A percentile compares a stretch with the other conserved stretches of the same genome.
Conservation (phyloP, 768 basidiomycete genomes). For the Kwoniella heveanensis region DNA sequence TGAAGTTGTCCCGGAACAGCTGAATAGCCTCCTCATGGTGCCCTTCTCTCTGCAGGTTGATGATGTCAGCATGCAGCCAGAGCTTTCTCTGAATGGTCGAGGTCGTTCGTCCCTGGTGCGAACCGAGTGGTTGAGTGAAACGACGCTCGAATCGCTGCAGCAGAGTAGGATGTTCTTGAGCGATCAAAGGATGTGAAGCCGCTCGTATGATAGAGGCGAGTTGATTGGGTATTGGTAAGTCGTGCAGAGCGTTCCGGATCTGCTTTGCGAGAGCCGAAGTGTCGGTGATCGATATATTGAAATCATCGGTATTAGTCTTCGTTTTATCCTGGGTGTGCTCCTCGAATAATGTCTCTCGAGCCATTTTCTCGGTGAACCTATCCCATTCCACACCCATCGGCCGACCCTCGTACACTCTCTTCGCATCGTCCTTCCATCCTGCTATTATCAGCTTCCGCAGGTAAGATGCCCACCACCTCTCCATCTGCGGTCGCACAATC, state of each 20-base stretch:
- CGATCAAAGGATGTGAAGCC: constrained; percentile 7
- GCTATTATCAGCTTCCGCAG: constrained; percentile 23
- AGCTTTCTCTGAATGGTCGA: constrained; percentile 6
- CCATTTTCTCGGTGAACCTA: constrained; percentile 19
- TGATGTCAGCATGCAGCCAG: constrained; percentile 29
- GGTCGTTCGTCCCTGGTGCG: not conserved
- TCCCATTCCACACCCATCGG: constrained; percentile 21
- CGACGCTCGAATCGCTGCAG: constrained; percentile 1
- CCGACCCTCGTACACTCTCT: constrained; percentile 10
- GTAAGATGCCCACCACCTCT: constrained; percentile 30
- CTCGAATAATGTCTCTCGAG: constrained; percentile 4
- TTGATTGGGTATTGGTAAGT: constrained; percentile 12
- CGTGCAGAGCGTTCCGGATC: constrained; percentile 1
- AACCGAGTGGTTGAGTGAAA: constrained; percentile 5
- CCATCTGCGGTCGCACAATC: constrained; percentile 22
- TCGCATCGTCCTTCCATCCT: constrained; percentile 34
- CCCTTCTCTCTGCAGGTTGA: constrained; percentile 17
- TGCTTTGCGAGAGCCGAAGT: not conserved
- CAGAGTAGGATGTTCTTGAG: not conserved
- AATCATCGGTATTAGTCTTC: constrained; percentile 3
- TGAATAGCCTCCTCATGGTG: constrained; percentile 17
- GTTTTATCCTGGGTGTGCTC: not conserved
- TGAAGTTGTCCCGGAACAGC: constrained; percentile 19
- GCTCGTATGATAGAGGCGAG: constrained; percentile 11
- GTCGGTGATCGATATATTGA: not conserved